Conservation (phyloP, 768 basidiomycete genomes). For the Amanita pallidorosea region DNA sequence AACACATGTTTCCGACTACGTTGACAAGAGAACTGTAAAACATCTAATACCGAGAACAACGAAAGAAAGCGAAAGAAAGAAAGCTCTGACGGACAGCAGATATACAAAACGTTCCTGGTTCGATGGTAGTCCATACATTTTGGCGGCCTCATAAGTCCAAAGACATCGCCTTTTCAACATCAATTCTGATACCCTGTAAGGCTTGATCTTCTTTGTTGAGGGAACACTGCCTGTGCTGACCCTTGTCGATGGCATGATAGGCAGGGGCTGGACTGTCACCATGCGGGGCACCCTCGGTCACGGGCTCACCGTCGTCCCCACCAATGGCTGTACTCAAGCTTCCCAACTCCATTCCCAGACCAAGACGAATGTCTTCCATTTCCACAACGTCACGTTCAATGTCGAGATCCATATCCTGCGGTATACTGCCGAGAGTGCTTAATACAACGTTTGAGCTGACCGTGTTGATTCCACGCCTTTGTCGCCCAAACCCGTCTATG, state of each 20-base stretch:
- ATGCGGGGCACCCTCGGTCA: constrained; percentile 30
- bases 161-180: constrained; percentile 47
- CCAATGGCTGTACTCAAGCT: constrained; percentile 39
- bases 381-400: constrained; percentile 44
- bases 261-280: constrained; percentile 44
- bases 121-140: neutral
- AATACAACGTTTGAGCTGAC: constrained; percentile 53
- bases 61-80: neutral
- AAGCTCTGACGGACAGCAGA: neutral
- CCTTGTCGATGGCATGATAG: constrained; percentile 40
- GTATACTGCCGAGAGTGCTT: constrained; percentile 53
- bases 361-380: constrained; percentile 46
- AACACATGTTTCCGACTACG: neutral
- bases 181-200: constrained; percentile 41
- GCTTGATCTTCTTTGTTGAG: constrained; percentile 20
- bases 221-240: constrained; percentile 20
- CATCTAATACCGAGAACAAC: neutral
- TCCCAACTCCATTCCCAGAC: constrained; percentile 42
- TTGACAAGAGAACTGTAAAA: neutral
- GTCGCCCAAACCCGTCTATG: constrained; percentile 22
- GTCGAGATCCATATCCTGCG: constrained; percentile 37
- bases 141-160: constrained; percentile 10
- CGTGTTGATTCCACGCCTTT: constrained; percentile 33
- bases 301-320: constrained; percentile 41
- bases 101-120: neutral